These are phyloP conservation scores for Colletotrichum aenigma DNA, from an alignment of 2,329 filamentous ascomycete genomes.

Conservation along the genomic window DNA sequence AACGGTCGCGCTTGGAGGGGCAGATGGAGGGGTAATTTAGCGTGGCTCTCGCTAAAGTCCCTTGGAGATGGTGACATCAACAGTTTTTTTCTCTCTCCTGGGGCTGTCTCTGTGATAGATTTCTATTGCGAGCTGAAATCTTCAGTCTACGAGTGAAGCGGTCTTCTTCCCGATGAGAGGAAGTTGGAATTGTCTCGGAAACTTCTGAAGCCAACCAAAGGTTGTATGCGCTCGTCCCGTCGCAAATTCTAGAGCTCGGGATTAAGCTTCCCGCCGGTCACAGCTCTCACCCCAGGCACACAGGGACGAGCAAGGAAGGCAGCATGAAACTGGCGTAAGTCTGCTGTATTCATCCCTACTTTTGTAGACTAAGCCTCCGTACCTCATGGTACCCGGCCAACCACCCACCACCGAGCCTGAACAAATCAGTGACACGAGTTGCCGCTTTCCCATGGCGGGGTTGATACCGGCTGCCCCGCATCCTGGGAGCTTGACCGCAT, in stretches of 20 bases:
- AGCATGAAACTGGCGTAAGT: neutral
- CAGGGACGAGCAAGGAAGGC: neutral
- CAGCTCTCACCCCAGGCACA: neutral
- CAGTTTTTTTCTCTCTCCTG: neutral
- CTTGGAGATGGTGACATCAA: slow-evolving; percentile 1
- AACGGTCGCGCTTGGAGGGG: neutral
- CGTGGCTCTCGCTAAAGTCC: neutral
- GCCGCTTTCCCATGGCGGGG: slow-evolving; percentile 8
- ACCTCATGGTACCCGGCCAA: neutral
- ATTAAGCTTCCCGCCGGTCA: slow-evolving; percentile 6
- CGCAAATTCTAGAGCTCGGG: neutral
- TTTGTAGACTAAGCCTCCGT: neutral
- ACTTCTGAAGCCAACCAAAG: neutral
- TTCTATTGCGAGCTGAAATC: neutral
- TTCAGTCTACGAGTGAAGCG: neutral
- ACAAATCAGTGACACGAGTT: slow-evolving; percentile 2
- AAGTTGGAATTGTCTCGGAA: neutral
- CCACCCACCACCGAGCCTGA: neutral
- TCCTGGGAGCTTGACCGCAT: neutral
- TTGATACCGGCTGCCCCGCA: slow-evolving; percentile 7
- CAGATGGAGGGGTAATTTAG: slow-evolving; percentile 14
- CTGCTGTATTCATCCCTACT: neutral
- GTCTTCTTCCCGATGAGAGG: neutral
- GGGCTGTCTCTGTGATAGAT: neutral
- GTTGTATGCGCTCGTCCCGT: neutral